Percentiles rank a stretch among this genome's conserved stretches.
Evolutionary conservation across 2,329 filamentous ascomycete genomes (phyloP).

Genomic region (Teratosphaeria zuluensis): DNA sequence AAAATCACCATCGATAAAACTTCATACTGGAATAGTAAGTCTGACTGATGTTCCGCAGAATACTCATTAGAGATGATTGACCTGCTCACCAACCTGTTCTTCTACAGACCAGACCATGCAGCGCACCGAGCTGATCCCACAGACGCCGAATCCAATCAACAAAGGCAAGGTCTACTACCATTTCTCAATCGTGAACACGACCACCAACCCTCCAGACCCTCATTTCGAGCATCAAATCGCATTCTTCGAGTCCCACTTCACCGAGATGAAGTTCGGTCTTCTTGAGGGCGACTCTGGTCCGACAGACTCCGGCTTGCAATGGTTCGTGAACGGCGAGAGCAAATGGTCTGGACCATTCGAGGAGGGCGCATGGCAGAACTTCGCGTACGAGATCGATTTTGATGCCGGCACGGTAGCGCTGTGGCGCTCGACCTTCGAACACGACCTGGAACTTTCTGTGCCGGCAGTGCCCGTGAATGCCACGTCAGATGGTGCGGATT

Average conservation of each 20-base stretch:
- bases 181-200: slow-evolving; percentile 54
- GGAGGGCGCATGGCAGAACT: slow-evolving; percentile 62
- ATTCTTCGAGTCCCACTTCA: slow-evolving; percentile 62
- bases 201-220: slow-evolving; percentile 50
- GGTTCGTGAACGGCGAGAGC: slow-evolving; percentile 51
- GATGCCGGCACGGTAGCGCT: slow-evolving; percentile 51
- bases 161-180: slow-evolving; percentile 62
- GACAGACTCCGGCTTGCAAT: slow-evolving; percentile 48
- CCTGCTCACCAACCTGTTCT: not conserved
- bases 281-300: slow-evolving; percentile 41
- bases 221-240: slow-evolving; percentile 58
- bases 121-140: slow-evolving; percentile 63
- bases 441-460: slow-evolving; percentile 48
- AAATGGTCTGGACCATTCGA: slow-evolving; percentile 55
- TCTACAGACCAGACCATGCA: slow-evolving; percentile 44
- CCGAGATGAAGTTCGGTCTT: slow-evolving; percentile 62
- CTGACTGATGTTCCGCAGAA: not conserved
- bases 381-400: slow-evolving; percentile 67
- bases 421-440: slow-evolving; percentile 58
- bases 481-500: slow-evolving; percentile 55
- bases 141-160: slow-evolving; percentile 56
- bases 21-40: slow-evolving; percentile 61
- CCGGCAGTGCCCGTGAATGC: slow-evolving; percentile 51
- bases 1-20: slow-evolving; percentile 57
- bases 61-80: too few species aligned